phyloP scores from a whole-genome alignment of 1,139 yeast species.

The Suhomyces atakaporum region DNA sequence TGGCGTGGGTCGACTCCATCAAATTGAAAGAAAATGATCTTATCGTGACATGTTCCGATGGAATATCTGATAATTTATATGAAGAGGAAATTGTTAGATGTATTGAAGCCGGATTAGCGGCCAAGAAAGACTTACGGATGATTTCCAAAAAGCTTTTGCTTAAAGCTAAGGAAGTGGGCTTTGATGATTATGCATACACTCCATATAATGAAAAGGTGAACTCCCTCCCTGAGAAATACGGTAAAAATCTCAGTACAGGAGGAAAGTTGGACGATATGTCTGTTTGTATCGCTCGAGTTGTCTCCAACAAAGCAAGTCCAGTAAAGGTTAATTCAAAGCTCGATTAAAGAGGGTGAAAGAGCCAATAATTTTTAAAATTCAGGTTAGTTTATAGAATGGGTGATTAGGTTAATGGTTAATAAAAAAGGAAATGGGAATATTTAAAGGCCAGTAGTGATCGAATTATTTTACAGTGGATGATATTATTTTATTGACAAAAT shows the following conservation, averaged over 20 bases:
- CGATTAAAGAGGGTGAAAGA: no score
- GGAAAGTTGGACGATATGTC: constrained; percentile 62
- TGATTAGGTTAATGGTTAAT: no score
- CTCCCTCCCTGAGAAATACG: constrained; percentile 38
- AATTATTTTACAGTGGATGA: no score
- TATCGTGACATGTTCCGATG: constrained; percentile 54
- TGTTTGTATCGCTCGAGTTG: constrained; percentile 50
- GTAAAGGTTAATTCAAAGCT: no score
- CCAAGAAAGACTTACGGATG: constrained; percentile 34
- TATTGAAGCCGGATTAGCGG: constrained; percentile 34
- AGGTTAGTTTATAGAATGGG: no score
- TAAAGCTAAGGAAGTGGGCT: constrained; percentile 53
- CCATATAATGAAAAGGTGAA: constrained; percentile 58
- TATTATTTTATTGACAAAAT: no score
- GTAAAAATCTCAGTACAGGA: constrained; percentile 44
- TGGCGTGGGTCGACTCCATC: constrained; percentile 51
- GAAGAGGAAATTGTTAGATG: constrained; percentile 47
- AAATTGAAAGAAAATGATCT: constrained; percentile 45
- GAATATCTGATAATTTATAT: constrained; percentile 55
- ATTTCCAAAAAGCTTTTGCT: constrained; percentile 43
- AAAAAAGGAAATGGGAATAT: no score
- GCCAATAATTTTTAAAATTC: no score
- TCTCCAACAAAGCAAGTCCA: constrained; percentile 23
- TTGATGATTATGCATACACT: constrained; percentile 55
- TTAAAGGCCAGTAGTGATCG: no score